Base-by-base conservation (phyloP, 306 rosid genomes). In the Rosa persica region DNA sequence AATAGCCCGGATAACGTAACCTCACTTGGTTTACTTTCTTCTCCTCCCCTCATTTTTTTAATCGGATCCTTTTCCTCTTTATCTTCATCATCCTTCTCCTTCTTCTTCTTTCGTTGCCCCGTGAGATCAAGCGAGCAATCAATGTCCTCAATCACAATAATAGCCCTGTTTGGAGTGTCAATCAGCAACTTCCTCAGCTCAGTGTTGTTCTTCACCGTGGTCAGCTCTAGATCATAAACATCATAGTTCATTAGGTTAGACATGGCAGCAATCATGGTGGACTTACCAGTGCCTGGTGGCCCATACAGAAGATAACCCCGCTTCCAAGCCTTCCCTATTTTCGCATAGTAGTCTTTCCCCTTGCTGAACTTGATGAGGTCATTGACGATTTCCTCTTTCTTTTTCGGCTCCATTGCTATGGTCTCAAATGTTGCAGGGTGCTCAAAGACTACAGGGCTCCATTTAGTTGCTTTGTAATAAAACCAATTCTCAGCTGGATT, bases 41-140 rank as follows among this genome's bases (percentile, higher is more conserved):
- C 93, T 19, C 82, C 81, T 12, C 78, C 76, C 22, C 5, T 47
- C 64, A 38, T 74, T 38, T 40, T 86, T 17, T 22, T 52, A 2
- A 55, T 8, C 9, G 81, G 83, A 43, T 82, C 87, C n/a, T 64
- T 51, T 0, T 71, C 81, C 0, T 85, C 77, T 30, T 2, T 30
- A 0, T 12, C 74, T 17, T 77, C 80, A 1, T 81, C 67, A 9
- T 65, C 80, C 55, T 66, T 57, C 8, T 40, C 62, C 66, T 81
- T 85, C 25, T 72, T 78, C 87, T 83, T 51, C 81, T 81, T 91
- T 72, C 96, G 75, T 7, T 91, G 88, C 0, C 92, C 89, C 0
- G 96, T 89, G 5, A 91, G 90, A 76, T 91, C 93, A 23, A 87
- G 91, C 1, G 94, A 87, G 66, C 94, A 91, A 80, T 89, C 97